These are phyloP conservation scores for Apiotrichum brassicae DNA, from an alignment of 1,284 basidiomycete species.

Conservation along the genomic window DNA sequence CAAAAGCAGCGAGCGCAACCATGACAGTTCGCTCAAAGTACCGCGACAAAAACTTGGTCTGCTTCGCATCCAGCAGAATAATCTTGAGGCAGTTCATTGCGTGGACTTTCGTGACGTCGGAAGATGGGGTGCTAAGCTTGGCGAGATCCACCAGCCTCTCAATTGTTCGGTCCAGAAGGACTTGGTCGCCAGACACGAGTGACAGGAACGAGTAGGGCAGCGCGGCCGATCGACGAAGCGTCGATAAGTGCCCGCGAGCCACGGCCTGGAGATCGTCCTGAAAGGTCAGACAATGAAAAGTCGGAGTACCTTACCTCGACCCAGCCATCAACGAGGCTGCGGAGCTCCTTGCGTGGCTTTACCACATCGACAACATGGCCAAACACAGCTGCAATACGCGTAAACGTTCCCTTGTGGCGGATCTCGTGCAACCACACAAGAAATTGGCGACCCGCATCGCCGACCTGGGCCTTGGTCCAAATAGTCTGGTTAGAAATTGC, in stretches of 20 bases:
- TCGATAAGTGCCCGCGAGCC: slow-evolving; percentile 35
- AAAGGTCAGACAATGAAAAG: not conserved
- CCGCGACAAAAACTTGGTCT: slow-evolving; percentile 27
- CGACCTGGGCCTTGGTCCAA: slow-evolving; percentile 32
- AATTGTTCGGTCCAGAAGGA: slow-evolving; percentile 30
- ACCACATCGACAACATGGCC: slow-evolving; percentile 32
- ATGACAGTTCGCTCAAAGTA: slow-evolving; percentile 42
- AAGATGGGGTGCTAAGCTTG: slow-evolving; percentile 24
- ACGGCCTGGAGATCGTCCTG: slow-evolving; percentile 37
- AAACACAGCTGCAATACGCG: slow-evolving; percentile 37
- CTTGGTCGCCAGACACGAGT: slow-evolving; percentile 29
- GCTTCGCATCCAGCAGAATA: slow-evolving; percentile 42
- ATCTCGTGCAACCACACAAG: slow-evolving; percentile 45
- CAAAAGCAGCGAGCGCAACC: slow-evolving; percentile 38
- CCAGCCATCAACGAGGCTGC: slow-evolving; percentile 30
- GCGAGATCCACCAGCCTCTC: slow-evolving; percentile 29
- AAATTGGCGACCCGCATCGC: slow-evolving; percentile 31
- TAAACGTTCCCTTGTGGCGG: slow-evolving; percentile 45
- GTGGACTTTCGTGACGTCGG: slow-evolving; percentile 42
- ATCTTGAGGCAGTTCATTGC: slow-evolving; percentile 45
- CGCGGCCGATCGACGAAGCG: slow-evolving; percentile 44
- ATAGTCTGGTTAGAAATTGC: slow-evolving; percentile 14
- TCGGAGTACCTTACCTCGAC: slow-evolving; percentile 24
- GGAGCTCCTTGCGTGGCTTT: slow-evolving; percentile 13
- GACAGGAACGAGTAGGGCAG: slow-evolving; percentile 42